Percentiles rank a stretch among this genome's conserved stretches.
Evolutionary conservation across 2,329 filamentous ascomycete species (phyloP).

Genomic region (Daldinia sp.): DNA sequence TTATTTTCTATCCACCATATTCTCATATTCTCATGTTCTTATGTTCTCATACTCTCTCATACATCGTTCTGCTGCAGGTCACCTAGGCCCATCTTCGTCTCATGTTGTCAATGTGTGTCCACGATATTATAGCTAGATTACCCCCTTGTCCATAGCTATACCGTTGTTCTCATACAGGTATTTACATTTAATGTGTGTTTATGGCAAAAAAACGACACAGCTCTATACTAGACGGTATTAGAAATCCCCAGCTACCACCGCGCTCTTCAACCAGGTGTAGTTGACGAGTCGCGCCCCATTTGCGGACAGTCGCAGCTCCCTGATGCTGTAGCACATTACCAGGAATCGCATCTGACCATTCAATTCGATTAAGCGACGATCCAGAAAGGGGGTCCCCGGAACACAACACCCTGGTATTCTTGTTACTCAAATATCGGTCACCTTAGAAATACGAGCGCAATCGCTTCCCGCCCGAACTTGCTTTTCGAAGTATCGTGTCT

Average conservation of each 20-base stretch:
- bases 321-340: conserved; percentile 46
- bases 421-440: conserved; percentile 38
- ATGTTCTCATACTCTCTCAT: conserved; percentile 24
- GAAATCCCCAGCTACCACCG: conserved; percentile 9
- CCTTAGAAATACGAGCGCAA: conserved; percentile 30
- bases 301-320: conserved; percentile 45
- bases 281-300: conserved; percentile 32
- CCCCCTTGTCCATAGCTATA: conserved; percentile 27
- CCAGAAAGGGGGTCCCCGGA: conserved; percentile 24
- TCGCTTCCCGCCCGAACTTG: conserved; percentile 17
- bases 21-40: conserved; percentile 1
- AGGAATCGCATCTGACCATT: conserved; percentile 30
- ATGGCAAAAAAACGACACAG: conserved; percentile 14
- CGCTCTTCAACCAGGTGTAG: conserved; percentile 16
- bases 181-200: conserved; percentile 12
- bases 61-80: conserved; percentile 31
- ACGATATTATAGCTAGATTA: conserved; percentile 25
- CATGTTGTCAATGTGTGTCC: conserved; percentile 32
- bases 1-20: conserved; percentile 26
- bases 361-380: conserved; percentile 22
- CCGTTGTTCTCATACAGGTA: conserved; percentile 13
- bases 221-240: conserved; percentile 13
- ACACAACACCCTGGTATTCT: conserved; percentile 15
- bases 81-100: conserved; percentile 21
- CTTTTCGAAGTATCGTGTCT: conserved; percentile 25